Percentiles rank a stretch among this genome's conserved stretches.
phyloP scores from a whole-genome alignment of 441 rosid genomes.

The Erodium moschatum region DNA sequence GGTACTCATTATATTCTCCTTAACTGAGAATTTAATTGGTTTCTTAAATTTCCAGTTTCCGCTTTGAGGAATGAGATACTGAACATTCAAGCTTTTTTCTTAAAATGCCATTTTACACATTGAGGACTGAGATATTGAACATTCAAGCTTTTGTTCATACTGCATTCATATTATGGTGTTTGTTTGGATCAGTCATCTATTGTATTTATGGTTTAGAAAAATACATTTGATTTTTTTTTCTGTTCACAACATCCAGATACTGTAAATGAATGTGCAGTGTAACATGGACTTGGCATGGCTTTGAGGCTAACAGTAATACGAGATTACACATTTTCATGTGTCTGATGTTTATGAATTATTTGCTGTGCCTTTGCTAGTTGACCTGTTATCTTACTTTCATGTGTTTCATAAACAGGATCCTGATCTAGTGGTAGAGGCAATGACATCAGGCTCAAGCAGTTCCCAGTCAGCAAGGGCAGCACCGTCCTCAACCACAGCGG shows the following conservation, averaged over 20 bases:
- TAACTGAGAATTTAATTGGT: not conserved
- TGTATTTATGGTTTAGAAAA: too few species aligned
- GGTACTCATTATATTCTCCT: not conserved
- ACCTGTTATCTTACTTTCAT: not conserved
- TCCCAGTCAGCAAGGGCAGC: slow-evolving; percentile 56
- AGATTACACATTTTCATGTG: not conserved
- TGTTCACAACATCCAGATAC: not conserved
- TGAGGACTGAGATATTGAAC: not conserved
- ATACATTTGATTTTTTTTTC: not conserved
- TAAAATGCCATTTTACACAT: not conserved
- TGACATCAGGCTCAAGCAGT: slow-evolving; percentile 39
- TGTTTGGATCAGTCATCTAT: not conserved
- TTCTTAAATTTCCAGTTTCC: not conserved
- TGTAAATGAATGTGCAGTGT: not conserved
- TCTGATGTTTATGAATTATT: not conserved
- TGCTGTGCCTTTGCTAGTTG: not conserved
- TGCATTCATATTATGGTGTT: not conserved
- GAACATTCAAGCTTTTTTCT: not conserved
- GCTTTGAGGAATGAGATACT: not conserved
- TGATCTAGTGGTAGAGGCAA: slow-evolving; percentile 72
- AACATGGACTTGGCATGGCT: not conserved
- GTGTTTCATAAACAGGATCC: slow-evolving; percentile 50
- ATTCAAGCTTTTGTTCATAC: not conserved
- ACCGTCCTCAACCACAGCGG: slow-evolving; percentile 43
- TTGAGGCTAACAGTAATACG: not conserved